Evolutionary conservation across 345 rosid genomes (phyloP), one percentile per base, ranked within the genome.

Genomic region (Capsella bursapastoris): DNA sequence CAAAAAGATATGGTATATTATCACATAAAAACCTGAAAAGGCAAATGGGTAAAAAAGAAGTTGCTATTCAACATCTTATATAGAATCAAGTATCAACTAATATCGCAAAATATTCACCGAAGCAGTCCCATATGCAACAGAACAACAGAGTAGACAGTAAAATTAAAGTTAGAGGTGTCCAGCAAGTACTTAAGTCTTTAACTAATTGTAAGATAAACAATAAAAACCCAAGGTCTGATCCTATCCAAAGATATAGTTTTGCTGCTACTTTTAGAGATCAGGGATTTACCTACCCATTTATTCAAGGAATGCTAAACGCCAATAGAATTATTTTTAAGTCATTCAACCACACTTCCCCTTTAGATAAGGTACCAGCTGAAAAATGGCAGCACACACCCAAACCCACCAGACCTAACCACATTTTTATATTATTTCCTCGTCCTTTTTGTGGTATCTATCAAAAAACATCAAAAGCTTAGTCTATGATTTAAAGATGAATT

Each of bases 1-100:
- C 31, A 12, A 10, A 45, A 57, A 58, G 27, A 45, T 57, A 4
- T 8, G 64, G 35, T 43, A 16, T 16, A 31, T 13, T 51, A 43
- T 69, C 44, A 44, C 55, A 29, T 34, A 44, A 44, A 18, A 66
- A 51, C 10, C 71, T 25, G 61, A 52, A 61, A 71, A 49, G 51
- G 29, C 62, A 72, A 16, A 22, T 22, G 25, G 2, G 25, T 22
- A 22, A 22, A 22, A 22, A 22, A 22, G 2, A 22, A 22, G 25
- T 22, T 58, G 7, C 31, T 53, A 49, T 50, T 50, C 4, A 60
- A 41, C 61, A 11, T 52, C 28, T 61, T 16, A 7, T 62, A 15
- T 12, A 62, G 14, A 14, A n/a, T 43, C 50, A 50, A 10, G 37
- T 13, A 12, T 53, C 35, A 53, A 60, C 4, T 13, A 25, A 49